Evolutionary conservation across 2,329 filamentous ascomycete genomes (phyloP).

Genomic region (Juglanconis oblonga): DNA sequence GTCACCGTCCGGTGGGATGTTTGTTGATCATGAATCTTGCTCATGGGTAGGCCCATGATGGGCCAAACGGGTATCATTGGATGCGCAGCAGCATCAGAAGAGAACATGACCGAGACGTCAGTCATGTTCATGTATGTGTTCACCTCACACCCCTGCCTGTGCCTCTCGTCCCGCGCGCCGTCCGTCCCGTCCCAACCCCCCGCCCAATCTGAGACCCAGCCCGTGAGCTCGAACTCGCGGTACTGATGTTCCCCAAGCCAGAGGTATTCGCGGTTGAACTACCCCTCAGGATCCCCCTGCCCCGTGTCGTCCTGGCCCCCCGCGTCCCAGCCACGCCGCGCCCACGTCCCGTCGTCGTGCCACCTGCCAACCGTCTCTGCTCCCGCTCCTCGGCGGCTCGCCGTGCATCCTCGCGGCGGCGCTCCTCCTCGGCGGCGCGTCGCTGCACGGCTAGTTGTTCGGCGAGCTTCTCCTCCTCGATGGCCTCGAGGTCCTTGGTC

Average conservation of each 20-base stretch:
- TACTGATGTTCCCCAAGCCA: conserved; percentile 23
- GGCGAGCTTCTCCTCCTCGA: conserved; percentile 74
- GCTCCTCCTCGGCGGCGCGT: conserved; percentile 73
- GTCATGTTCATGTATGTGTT: neutral
- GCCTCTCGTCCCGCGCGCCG: conserved; percentile 45
- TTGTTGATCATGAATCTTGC: neutral
- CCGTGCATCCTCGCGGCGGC: conserved; percentile 68
- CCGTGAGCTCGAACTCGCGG: conserved; percentile 31
- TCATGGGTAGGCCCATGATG: neutral
- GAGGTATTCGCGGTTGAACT: conserved; percentile 4
- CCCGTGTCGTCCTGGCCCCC: conserved; percentile 20
- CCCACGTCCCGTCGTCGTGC: conserved; percentile 8
- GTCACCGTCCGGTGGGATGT: conserved; percentile 1
- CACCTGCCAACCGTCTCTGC: conserved; percentile 38
- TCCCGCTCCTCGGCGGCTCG: conserved; percentile 63
- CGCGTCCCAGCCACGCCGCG: conserved; percentile 11
- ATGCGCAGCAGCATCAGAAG: conserved; percentile 4
- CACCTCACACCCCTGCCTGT: conserved; percentile 34
- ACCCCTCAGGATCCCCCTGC: conserved; percentile 15
- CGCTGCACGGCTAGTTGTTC: conserved; percentile 76
- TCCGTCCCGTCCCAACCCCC: conserved; percentile 34
- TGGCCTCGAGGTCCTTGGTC: conserved; percentile 78
- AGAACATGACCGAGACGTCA: neutral
- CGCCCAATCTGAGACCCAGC: conserved; percentile 42
- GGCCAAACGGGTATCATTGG: conserved; percentile 19